A percentile compares a stretch with the other conserved stretches of the same genome.
Conservation (phyloP, 2,329 filamentous ascomycete species). For the Septoria petroselini region DNA sequence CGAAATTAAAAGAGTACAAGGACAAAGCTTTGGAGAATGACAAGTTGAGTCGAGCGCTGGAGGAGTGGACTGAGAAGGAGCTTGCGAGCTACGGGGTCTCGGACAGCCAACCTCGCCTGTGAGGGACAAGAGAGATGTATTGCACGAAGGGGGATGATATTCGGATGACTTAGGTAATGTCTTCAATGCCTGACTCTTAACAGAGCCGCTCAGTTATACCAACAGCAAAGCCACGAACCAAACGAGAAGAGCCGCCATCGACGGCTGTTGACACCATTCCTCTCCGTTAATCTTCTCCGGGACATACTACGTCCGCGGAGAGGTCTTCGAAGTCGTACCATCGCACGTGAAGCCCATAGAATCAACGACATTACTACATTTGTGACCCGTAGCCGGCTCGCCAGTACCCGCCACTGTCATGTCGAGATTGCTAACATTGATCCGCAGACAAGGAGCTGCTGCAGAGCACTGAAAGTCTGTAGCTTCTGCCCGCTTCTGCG, state of each 20-base stretch:
- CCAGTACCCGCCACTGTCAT: constrained; percentile 10
- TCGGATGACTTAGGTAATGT: no score
- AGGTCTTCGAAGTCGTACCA: constrained; percentile 1
- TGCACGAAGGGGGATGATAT: no score
- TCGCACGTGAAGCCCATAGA: constrained; percentile 19
- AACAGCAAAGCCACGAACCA: no score
- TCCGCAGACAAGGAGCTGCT: constrained; percentile 29
- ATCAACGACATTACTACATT: constrained; percentile 19
- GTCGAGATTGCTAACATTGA: constrained; percentile 20
- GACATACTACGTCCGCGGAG: not conserved
- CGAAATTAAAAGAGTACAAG: constrained; percentile 30
- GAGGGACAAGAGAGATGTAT: no score
- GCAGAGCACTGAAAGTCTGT: constrained; percentile 34
- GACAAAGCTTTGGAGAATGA: not conserved
- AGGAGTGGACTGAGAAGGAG: not conserved
- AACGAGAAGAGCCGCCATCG: no score
- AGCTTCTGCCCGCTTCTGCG: constrained; percentile 19
- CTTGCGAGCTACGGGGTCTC: not conserved
- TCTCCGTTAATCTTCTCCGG: not conserved
- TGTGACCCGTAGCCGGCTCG: constrained; percentile 4
- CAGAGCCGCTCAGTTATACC: no score
- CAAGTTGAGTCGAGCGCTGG: not conserved
- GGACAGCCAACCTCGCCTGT: no score
- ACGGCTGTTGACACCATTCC: no score
- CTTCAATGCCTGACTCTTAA: no score